Evolutionary conservation across 1,284 basidiomycete species (phyloP), one percentile per base, ranked within the genome.

Genomic region (Melampsora occidentalis): DNA sequence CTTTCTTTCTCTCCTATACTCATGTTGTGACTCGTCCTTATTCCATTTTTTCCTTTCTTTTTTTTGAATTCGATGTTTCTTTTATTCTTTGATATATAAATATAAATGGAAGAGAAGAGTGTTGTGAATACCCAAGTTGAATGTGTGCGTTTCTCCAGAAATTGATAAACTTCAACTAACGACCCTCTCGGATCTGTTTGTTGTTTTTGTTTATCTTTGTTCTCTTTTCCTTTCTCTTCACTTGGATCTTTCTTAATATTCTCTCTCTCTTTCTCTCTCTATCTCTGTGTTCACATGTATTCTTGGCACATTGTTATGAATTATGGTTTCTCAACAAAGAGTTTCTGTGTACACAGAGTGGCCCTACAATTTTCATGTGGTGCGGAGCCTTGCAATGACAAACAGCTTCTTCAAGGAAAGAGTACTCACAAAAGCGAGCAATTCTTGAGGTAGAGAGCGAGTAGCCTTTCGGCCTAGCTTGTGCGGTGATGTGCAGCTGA

Each of bases 251-350:
- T 42, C 39, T 42, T 42, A 42, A 42, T 42, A 42, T 12, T 42
- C 39, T 42, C 39, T 42, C 39, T 42, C 39, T 42, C 39, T 42
- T 10, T 42, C 10, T 42, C 39, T 42, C 10, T 42, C 39, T 42
- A 2, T 42, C 6, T 42, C 6, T 42, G 39, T 57, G 53, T 22
- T 22, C 18, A 57, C 25, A 28, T 57, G 25, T 57, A 22, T 57
- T 28, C 53, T 57, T 28, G 53, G 53, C 53, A 57, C 53, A 57
- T 57, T 57, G 53, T 57, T 57, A n/a, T 57, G 53, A 57, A 42
- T 42, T 5, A 42, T 42, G 39, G 10, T 42, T 42, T 42, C 39
- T 42, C 39, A 42, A 5, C 10, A 12, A 42, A 42, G 39, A 9
- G 39, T 9, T 42, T 6, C 39, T 42, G 39, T 42, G 39, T 12